Percentiles rank a stretch among this genome's conserved stretches.
Conservation (phyloP, 2,329 filamentous ascomycete genomes). For the Arthrobotrys musiformis region DNA sequence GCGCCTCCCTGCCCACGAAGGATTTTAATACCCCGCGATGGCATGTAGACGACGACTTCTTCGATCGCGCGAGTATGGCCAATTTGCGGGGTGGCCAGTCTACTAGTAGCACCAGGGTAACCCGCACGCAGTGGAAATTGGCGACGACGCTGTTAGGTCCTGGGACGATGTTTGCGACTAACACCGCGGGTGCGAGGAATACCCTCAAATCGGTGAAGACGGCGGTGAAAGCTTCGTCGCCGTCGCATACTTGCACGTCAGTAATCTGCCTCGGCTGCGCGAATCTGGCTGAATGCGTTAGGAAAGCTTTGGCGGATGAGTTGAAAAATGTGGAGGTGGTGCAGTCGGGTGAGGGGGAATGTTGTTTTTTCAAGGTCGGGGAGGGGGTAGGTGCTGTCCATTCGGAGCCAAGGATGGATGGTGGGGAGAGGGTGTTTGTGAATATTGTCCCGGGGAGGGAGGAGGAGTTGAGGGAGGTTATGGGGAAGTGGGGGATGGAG, state of each 20-base stretch:
- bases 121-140: slow-evolving; percentile 66
- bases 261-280: slow-evolving; percentile 65
- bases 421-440: slow-evolving; percentile 61
- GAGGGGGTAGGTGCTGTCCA: slow-evolving; percentile 64
- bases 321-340: slow-evolving; percentile 10
- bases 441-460: slow-evolving; percentile 63
- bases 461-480: slow-evolving; percentile 61
- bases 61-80: slow-evolving; percentile 56
- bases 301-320: slow-evolving; percentile 60
- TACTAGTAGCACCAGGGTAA: background rate
- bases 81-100: slow-evolving; percentile 22
- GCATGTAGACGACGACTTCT: slow-evolving; percentile 68
- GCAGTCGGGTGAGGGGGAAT: slow-evolving; percentile 60
- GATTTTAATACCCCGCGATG: slow-evolving; percentile 66
- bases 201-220: slow-evolving; percentile 61
- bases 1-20: slow-evolving; percentile 64
- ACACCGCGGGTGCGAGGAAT: slow-evolving; percentile 61
- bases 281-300: slow-evolving; percentile 63
- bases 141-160: slow-evolving; percentile 66
- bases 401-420: slow-evolving; percentile 63
- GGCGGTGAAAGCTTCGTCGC: slow-evolving; percentile 56
- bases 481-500: slow-evolving; percentile 63
- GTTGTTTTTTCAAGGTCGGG: slow-evolving; percentile 65
- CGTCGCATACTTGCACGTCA: slow-evolving; percentile 63
- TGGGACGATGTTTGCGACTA: slow-evolving; percentile 64